Evolutionary conservation across 805 yeast genomes (phyloP), one percentile per base, ranked within the genome.

Genomic region (Lachancea nothofagi): DNA sequence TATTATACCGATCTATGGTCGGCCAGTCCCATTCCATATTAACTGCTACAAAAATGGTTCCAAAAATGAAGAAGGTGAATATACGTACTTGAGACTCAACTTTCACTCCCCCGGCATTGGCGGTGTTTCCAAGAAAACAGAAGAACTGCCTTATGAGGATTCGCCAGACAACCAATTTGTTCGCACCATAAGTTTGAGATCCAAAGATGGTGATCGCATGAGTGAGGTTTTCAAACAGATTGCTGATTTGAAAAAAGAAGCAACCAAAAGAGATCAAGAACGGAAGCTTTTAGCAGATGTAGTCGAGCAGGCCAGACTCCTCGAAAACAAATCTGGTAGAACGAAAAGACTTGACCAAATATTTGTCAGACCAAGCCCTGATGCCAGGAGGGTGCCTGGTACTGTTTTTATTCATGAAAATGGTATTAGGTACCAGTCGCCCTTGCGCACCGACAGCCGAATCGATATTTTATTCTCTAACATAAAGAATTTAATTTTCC

Each of bases 21-120:
- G 97, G 55, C 97, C 97, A 1, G 97, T 93, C 38, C 98, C 98
- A 18, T 90, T 93, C 71, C 98, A 90, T 61, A 88, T 90, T 57
- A 87, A 87, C 61, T 72, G 97, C 3, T 89, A 84, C 67, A 90
- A 89, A 56, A 89, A 86, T 58, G 97, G 96, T 36, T 83, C 95
- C 8, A 89, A 88, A 56, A 86, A 82, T 48, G 98, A 93, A 56
- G 97, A 93, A 69, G 97, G 97, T 38, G 97, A 89, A 50, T 88
- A 76, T 61, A 88, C 96, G 1, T 89, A 85, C 57, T 61, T 90
- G 54, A 78, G 98, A 62, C 72, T 90, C 56, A 90, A 90, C 61
- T 87, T 90, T 71, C 80, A 89, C 61, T 81, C 96, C 2, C 97
- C 98, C 1, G 97, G 96, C 54, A 77, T 77, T 31, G 84, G 84